phyloP scores from a whole-genome alignment of 2,329 filamentous ascomycete species.

The Sarocladium oryzae region DNA sequence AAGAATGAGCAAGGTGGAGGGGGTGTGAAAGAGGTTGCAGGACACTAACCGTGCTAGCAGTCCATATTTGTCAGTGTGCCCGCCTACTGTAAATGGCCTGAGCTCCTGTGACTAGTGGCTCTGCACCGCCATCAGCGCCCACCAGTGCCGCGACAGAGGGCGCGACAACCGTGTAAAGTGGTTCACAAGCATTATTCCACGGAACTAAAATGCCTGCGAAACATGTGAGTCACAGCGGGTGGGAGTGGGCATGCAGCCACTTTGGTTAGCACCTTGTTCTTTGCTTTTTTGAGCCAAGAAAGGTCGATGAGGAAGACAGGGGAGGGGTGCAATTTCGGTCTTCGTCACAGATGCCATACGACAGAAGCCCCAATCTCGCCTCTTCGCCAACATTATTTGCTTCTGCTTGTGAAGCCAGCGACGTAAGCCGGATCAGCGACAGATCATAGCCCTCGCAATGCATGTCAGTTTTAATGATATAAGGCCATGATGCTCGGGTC shows the following conservation, averaged over 20 bases:
- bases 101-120: neutral
- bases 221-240: slow-evolving; percentile 6
- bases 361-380: neutral
- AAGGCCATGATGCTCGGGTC: neutral
- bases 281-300: slow-evolving; percentile 3
- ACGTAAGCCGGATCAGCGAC: too few species aligned
- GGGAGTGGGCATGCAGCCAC: slow-evolving; percentile 5
- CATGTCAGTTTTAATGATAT: neutral
- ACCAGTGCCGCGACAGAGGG: neutral
- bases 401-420: neutral
- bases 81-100: neutral
- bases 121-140: neutral
- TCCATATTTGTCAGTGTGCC: neutral
- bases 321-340: neutral
- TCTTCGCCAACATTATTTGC: neutral
- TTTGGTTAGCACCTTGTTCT: neutral
- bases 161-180: slow-evolving; percentile 12
- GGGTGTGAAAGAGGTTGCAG: slow-evolving; percentile 5
- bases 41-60: neutral
- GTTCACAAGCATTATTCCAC: slow-evolving; percentile 1
- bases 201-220: slow-evolving; percentile 3
- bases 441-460: neutral
- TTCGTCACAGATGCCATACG: neutral
- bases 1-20: neutral
- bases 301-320: neutral